Base-by-base conservation (phyloP, 1,284 basidiomycete species). In the Moesziomyces sp. region DNA sequence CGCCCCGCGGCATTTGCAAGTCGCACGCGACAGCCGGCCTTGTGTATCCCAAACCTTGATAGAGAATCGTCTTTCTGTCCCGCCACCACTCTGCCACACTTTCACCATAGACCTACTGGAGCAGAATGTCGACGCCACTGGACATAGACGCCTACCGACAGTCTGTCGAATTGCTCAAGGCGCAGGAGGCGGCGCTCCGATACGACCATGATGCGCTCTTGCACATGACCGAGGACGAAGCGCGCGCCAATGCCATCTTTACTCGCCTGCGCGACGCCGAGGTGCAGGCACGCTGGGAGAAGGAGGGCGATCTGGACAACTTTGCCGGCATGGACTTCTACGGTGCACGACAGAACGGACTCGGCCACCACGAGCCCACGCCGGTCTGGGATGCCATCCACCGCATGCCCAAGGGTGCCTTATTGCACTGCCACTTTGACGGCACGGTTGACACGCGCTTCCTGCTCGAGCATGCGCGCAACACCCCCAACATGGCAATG, bases 361-460 rank as follows among this genome's bases (percentile, higher is more conserved):
- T 75, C 4, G 58, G 61, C 0, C 46, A 43, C 28, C 43, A 46
- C 24, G 52, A 56, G 21, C 48, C 66, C 1, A 66, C 63, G n/a
- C 53, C 51, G n/a, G 46, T 66, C 3, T 73, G 70, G 74, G 45
- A 58, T 2, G 53, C 58, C 4, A 46, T 69, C 21, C 53, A 40
- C 8, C 21, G 55, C 21, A 79, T 79, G 75, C 77, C 77, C 4
- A 79, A 79, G 44, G 77, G 77, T 5, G 75, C 72, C 7, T 49
- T 73, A 4, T 46, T 79, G 44, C 77, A 79, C 44, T 78, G 78
- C 49, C 78, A 81, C 26, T 76, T 81, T 55, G 79, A 81, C 47
- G 79, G 73, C 6, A 79, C 76, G 1, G 75, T 79, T 18, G 73
- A 79, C 30, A 62, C 69, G 1, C 54, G 59, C 26, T 79, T 77